A percentile compares a stretch with the other conserved stretches of the same genome.
Conservation (phyloP, 345 rosid species). For the Schrenkiella parvula region DNA sequence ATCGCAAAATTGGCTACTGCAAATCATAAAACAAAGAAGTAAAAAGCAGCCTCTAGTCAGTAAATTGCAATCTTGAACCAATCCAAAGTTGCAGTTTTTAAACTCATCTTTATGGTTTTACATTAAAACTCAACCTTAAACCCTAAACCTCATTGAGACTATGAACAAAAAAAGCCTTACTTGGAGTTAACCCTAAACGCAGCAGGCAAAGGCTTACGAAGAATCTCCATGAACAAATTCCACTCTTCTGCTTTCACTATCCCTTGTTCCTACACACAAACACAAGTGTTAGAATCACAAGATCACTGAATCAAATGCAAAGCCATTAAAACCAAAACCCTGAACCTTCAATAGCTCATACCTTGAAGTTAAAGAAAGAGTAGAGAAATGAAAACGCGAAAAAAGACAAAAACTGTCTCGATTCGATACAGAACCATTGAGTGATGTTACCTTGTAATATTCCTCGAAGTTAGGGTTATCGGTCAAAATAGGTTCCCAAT, state of each 20-base stretch:
- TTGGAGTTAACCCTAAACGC: conserved; percentile 94
- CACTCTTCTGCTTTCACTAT: conserved; percentile 73
- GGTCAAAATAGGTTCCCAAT: conserved; percentile 41
- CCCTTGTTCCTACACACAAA: conserved; percentile 63
- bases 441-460: conserved; percentile 73
- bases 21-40: background rate
- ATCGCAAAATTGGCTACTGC: conserved; percentile 75
- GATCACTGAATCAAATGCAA: background rate
- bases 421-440: background rate
- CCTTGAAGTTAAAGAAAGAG: background rate
- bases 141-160: background rate
- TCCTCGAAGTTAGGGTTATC: conserved; percentile 76
- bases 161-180: conserved; percentile 32
- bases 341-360: background rate
- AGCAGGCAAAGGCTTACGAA: conserved; percentile 84
- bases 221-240: conserved; percentile 68
- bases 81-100: background rate
- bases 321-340: background rate
- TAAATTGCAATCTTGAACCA: background rate
- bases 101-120: background rate
- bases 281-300: background rate
- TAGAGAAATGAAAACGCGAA: background rate
- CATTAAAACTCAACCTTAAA: background rate
- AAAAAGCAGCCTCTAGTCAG: background rate
- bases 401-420: background rate